Conservation (phyloP, 2,329 filamentous ascomycete genomes). For the Fusarium transvaalense region DNA sequence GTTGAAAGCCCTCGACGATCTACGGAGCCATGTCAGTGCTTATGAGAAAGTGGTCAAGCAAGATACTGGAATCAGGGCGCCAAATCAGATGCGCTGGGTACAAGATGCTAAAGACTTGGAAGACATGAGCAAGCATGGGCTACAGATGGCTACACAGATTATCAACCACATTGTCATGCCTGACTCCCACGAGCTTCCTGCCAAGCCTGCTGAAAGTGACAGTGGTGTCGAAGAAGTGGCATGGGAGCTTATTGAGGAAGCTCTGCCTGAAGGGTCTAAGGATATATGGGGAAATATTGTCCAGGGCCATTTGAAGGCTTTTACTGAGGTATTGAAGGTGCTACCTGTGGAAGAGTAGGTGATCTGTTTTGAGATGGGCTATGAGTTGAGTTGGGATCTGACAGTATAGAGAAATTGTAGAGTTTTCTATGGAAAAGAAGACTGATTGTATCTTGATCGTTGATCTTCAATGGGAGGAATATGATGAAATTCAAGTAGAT, state of each 20-base stretch:
- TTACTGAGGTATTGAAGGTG: conserved; percentile 43
- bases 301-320: conserved; percentile 46
- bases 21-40: conserved; percentile 35
- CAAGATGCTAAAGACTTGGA: conserved; percentile 51
- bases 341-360: conserved; percentile 33
- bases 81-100: conserved; percentile 51
- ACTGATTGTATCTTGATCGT: background rate
- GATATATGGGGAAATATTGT: conserved; percentile 53
- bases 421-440: background rate
- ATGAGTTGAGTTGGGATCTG: background rate
- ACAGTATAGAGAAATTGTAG: background rate
- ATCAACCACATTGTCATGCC: conserved; percentile 50
- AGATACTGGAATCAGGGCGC: conserved; percentile 41
- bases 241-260: conserved; percentile 51
- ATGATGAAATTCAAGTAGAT: background rate
- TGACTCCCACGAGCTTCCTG: conserved; percentile 6
- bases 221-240: conserved; percentile 52
- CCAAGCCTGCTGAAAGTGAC: conserved; percentile 19
- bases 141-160: conserved; percentile 41
- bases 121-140: conserved; percentile 47
- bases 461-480: background rate
- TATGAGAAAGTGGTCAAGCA: conserved; percentile 45
- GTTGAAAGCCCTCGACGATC: conserved; percentile 33
- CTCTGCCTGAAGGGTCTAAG: conserved; percentile 34
- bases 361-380: background rate